Base-by-base conservation (phyloP, 1,139 yeast species). In the Zygosaccharomyces pseudobailii region DNA sequence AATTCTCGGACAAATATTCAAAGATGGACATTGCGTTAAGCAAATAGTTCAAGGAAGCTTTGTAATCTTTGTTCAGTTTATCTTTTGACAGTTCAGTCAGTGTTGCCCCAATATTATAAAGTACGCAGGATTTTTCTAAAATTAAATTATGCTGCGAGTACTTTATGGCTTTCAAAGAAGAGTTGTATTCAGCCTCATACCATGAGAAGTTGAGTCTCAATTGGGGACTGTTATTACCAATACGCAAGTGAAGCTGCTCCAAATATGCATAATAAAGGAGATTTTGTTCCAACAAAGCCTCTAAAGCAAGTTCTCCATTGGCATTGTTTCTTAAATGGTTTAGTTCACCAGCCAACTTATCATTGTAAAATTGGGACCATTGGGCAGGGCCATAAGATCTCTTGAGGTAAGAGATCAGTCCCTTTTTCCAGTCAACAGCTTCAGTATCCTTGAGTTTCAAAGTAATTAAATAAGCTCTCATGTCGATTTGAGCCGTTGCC, bases 41-140 rank as follows among this genome's bases (percentile, higher is more conserved):
- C 56, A 85, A 78, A 43, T 73, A 66, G 43, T 77, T 78, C 53
- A 84, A 75, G 0, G 89, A 74, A n/a, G 70, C 69, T 55, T 86
- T 88, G 50, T 74, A 67, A 51, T 80, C 83, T 10, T 69, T 73
- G 6, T 72, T 63, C 10, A 65, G 49, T 2, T 67, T 62, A 6
- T 65, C 63, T n/a, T 68, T 59, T 0, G 77, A 81, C 46, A 76
- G 68, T 46, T 73, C 71, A 5, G 82, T 75, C 42, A 80, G 71
- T 3, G 75, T 56, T 1, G 79, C 73, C 0, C 86, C 96, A 43
- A 84, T 68, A 60, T 90, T 90, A 72, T 83, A 92, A 48, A 92
- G 71, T 2, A 85, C 70, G 27, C 87, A 80, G 2, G 97, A 96
- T 68, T 92, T 92, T 61, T 92, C 98, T 62, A 87, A 90, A 0